phyloP scores from a whole-genome alignment of 2,329 filamentous ascomycete species.

The Fonsecaea nubica region DNA sequence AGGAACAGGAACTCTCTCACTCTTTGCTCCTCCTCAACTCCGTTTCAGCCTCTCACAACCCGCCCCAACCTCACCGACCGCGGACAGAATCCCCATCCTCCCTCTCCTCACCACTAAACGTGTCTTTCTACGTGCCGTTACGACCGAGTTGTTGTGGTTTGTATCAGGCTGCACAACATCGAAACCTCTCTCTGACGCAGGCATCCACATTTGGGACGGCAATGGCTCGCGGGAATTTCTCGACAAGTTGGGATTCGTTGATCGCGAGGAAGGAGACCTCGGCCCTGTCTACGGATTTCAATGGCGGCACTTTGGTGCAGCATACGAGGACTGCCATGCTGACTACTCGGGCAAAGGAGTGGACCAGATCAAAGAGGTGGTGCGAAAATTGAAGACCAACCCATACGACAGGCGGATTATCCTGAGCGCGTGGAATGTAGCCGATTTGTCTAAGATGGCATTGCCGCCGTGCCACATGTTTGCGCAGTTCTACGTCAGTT shows the following conservation, averaged over 20 bases:
- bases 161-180: conserved; percentile 84
- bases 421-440: conserved; percentile 91
- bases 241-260: conserved; percentile 78
- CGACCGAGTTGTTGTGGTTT: conserved; percentile 97
- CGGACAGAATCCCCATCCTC: conserved; percentile 67
- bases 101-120: conserved; percentile 97
- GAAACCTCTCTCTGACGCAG: conserved; percentile 73
- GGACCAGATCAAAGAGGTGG: conserved; percentile 90
- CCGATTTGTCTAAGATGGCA: conserved; percentile 84
- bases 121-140: conserved; percentile 87
- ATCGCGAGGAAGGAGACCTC: conserved; percentile 86
- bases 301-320: conserved; percentile 96
- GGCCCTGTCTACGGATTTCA: conserved; percentile 98
- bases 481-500: conserved; percentile 92
- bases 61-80: conserved; percentile 45
- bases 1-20: conserved; percentile 86
- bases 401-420: conserved; percentile 92
- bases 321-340: conserved; percentile 77
- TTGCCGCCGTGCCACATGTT: conserved; percentile 97
- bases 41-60: conserved; percentile 80
- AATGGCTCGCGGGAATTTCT: conserved; percentile 92
- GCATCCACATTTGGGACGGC: conserved; percentile 98
- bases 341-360: conserved; percentile 90
- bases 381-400: conserved; percentile 79
- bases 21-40: conserved; percentile 85